These are phyloP conservation scores for Phlebiopsis flavidoalba DNA, from an alignment of 768 basidiomycete species.

Conservation along the genomic window DNA sequence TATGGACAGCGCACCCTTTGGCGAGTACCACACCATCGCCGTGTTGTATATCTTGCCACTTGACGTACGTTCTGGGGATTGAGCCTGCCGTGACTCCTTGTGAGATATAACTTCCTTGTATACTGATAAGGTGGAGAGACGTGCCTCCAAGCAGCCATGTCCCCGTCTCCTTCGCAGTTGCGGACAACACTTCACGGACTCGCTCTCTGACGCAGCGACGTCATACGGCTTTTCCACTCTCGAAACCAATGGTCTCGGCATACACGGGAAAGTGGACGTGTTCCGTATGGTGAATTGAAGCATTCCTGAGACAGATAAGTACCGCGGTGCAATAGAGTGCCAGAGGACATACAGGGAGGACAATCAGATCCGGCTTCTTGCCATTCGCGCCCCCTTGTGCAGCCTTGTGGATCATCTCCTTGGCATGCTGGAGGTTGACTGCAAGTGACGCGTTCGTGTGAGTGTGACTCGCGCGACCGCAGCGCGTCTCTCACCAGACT, in stretches of 20 bases:
- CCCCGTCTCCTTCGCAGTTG: conserved; percentile 68
- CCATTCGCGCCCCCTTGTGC: conserved; percentile 31
- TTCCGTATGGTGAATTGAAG: conserved; percentile 86
- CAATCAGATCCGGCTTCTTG: conserved; percentile 71
- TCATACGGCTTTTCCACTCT: conserved; percentile 56
- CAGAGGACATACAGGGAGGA: conserved; percentile 62
- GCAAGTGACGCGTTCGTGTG: background rate
- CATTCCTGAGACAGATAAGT: conserved; percentile 54
- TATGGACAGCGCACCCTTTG: conserved; percentile 43
- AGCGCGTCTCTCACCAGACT: conserved; percentile 31
- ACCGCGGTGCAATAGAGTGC: background rate
- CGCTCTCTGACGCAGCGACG: conserved; percentile 49
- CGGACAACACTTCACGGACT: conserved; percentile 78
- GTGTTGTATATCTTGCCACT: conserved; percentile 86
- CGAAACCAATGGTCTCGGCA: conserved; percentile 73
- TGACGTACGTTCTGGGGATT: conserved; percentile 80
- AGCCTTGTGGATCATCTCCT: conserved; percentile 73
- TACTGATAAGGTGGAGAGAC: background rate
- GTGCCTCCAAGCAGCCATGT: conserved; percentile 93
- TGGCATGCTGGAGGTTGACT: conserved; percentile 79
- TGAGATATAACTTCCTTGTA: background rate
- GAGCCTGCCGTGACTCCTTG: conserved; percentile 59
- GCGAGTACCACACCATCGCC: conserved; percentile 86
- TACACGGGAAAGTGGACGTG: conserved; percentile 76
- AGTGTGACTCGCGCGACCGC: background rate